Conservation (phyloP, 352 stramenopile species). For the Globisporangium sylvaticum region DNA sequence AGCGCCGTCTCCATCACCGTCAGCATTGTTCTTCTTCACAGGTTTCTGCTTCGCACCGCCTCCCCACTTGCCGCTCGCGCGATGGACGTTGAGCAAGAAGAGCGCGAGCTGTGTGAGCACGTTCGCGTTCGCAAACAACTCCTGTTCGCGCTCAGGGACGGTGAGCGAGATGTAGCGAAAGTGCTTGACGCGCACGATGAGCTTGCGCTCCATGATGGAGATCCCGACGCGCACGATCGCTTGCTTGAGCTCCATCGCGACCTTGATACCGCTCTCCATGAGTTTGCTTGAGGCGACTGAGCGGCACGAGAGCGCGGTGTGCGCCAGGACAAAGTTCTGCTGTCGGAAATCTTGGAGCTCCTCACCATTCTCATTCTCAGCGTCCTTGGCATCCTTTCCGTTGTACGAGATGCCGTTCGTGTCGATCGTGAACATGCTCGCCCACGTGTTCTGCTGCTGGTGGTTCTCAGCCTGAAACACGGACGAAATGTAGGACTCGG, state of each 20-base stretch:
- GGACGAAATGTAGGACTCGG: conserved; percentile 56
- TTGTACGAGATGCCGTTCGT: conserved; percentile 24
- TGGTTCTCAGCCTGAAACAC: conserved; percentile 69
- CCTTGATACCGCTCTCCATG: conserved; percentile 92
- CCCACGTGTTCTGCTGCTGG: conserved; percentile 40
- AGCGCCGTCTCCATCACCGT: conserved; percentile 21
- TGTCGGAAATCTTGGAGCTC: conserved; percentile 58
- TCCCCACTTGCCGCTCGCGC: conserved; percentile 93
- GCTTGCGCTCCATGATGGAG: conserved; percentile 93
- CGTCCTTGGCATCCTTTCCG: conserved; percentile 10
- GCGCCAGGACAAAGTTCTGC: conserved; percentile 78
- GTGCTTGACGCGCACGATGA: conserved; percentile 93
- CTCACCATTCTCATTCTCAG: conserved; percentile 20
- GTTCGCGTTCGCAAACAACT: conserved; percentile 92
- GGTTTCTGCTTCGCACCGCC: conserved; percentile 32
- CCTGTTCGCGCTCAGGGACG: conserved; percentile 72
- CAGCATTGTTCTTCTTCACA: conserved; percentile 26
- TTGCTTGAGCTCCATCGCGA: conserved; percentile 94
- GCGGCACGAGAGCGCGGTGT: conserved; percentile 65
- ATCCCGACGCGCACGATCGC: conserved; percentile 92
- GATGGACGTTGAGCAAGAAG: conserved; percentile 94
- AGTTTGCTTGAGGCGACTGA: conserved; percentile 65
- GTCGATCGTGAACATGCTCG: conserved; percentile 40
- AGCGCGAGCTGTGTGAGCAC: conserved; percentile 92
- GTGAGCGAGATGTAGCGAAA: conserved; percentile 96